Conservation (phyloP, 352 stramenopile genomes). For the Phytophthora europaea region DNA sequence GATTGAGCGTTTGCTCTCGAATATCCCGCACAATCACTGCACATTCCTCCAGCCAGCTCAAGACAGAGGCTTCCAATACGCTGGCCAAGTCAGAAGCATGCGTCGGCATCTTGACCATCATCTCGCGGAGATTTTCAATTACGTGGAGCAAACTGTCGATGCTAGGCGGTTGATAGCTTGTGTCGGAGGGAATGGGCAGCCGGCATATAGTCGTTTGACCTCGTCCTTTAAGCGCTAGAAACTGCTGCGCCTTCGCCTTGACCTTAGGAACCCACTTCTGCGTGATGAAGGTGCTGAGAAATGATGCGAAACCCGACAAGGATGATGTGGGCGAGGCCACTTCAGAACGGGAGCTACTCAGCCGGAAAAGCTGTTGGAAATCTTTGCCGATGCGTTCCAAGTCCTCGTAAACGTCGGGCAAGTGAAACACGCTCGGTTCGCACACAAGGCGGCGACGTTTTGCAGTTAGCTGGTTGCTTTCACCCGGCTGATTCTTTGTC, state of each 20-base stretch:
- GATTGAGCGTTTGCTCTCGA: conserved; percentile 78
- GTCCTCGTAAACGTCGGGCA: conserved; percentile 81
- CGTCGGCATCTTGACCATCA: conserved; percentile 80
- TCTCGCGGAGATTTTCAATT: conserved; percentile 66
- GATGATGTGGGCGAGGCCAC: conserved; percentile 22
- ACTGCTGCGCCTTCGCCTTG: conserved; percentile 75
- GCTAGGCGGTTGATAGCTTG: conserved; percentile 78
- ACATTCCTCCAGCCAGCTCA: conserved; percentile 83
- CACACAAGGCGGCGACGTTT: conserved; percentile 52
- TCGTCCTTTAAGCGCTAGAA: conserved; percentile 66
- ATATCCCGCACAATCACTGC: conserved; percentile 79
- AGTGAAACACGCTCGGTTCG: conserved; percentile 79
- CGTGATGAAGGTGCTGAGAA: conserved; percentile 73
- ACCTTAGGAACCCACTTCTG: conserved; percentile 86
- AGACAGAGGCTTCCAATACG: conserved; percentile 70
- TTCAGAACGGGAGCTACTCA: conserved; percentile 19
- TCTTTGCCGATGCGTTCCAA: conserved; percentile 70
- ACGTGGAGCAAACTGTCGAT: conserved; percentile 85
- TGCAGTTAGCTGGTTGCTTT: conserved; percentile 35
- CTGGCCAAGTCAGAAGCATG: conserved; percentile 66
- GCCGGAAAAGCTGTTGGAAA: conserved; percentile 58
- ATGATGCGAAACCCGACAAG: conserved; percentile 52
- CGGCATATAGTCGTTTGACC: conserved; percentile 54
- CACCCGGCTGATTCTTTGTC: conserved; percentile 42
- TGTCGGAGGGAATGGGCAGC: conserved; percentile 73